phyloP scores from a whole-genome alignment of 768 basidiomycete species.

The Kwoniella sp. region DNA sequence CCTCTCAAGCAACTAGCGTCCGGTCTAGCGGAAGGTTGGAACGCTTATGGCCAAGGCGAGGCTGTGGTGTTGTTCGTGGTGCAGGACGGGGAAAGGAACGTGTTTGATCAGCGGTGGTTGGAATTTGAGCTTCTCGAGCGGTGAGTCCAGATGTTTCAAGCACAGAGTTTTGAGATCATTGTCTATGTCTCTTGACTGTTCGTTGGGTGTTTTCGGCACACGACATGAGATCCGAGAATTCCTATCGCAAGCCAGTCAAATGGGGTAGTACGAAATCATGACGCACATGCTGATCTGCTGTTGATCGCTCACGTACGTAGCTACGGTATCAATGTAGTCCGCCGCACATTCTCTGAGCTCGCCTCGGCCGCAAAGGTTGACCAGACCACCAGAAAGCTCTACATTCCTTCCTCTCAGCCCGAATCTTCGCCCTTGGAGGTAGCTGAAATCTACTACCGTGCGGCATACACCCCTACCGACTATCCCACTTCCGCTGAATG shows the following conservation, averaged over 20 bases:
- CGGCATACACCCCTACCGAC: slow-evolving; percentile 83
- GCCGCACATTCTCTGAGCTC: slow-evolving; percentile 76
- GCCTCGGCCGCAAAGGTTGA: slow-evolving; percentile 63
- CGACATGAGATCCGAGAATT: neutral
- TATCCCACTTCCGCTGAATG: slow-evolving; percentile 68
- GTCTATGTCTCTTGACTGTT: no score
- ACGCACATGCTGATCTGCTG: slow-evolving; percentile 3
- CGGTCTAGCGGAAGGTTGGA: slow-evolving; percentile 79
- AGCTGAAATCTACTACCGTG: slow-evolving; percentile 85
- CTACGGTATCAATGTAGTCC: slow-evolving; percentile 71
- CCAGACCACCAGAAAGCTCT: slow-evolving; percentile 42
- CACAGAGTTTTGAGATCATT: neutral
- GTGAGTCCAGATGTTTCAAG: slow-evolving; percentile 60
- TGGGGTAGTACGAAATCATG: neutral
- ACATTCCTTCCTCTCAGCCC: slow-evolving; percentile 54
- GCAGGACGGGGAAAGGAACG: slow-evolving; percentile 83
- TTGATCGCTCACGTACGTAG: no score
- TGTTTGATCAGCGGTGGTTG: slow-evolving; percentile 88
- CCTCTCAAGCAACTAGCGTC: slow-evolving; percentile 70
- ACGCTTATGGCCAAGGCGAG: slow-evolving; percentile 62
- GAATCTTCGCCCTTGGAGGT: slow-evolving; percentile 64
- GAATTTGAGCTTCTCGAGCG: slow-evolving; percentile 82
- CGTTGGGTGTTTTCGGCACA: neutral
- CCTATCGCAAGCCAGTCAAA: no score
- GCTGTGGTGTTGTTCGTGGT: slow-evolving; percentile 81